Evolutionary conservation across 495 filamentous ascomycete genomes (phyloP), one percentile per base, ranked within the genome.

Genomic region (Cetradonia linearis): DNA sequence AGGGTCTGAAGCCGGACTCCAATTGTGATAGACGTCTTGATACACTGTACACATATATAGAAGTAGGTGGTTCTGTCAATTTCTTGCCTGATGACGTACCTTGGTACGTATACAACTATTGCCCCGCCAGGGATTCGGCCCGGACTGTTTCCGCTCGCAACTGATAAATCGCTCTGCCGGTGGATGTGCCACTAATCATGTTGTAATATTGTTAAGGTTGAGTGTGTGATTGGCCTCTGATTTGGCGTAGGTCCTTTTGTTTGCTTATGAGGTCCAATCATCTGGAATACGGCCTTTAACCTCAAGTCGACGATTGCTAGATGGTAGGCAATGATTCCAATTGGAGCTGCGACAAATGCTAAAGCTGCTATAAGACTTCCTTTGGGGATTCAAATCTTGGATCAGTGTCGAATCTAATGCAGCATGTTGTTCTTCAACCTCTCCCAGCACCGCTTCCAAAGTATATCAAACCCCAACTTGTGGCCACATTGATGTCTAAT

Each of bases 381-480:
- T 34, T 54, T 54, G 50, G 50, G 50, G 10, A 34, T 20, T 14
- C 50, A 54, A 34, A 46, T 16, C 42, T 7, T 46, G 23, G 42
- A 20, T 16, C 31, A 36, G 31, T n/a, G 1, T 11, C 30, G 18
- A 23, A 54, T 31, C 11, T 30, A 36, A 53, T 60, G 58, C 48
- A 31, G 18, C 50, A 34, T 25, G 28, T 60, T 25, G 36, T 53
- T 33, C 47, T 60, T 11, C 23, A 53, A 16, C 56, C 56, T 4
- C 42, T 46, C n/a, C 42, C 42, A 13, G 25, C 31, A 31, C 18
- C 50, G 9, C 38, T 60, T 10, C 48, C 58, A 11, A 42, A 48
- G 58, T 60, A 60, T 53, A 47, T 9, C 11, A 7, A 20, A 30
- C n/a, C 8, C 25, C n/a, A 10, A 9, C n/a, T 4, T 5, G 10